Base-by-base conservation (phyloP, 192 early-diverging fungal genomes). In the Thoreauomyces humboldtii region DNA sequence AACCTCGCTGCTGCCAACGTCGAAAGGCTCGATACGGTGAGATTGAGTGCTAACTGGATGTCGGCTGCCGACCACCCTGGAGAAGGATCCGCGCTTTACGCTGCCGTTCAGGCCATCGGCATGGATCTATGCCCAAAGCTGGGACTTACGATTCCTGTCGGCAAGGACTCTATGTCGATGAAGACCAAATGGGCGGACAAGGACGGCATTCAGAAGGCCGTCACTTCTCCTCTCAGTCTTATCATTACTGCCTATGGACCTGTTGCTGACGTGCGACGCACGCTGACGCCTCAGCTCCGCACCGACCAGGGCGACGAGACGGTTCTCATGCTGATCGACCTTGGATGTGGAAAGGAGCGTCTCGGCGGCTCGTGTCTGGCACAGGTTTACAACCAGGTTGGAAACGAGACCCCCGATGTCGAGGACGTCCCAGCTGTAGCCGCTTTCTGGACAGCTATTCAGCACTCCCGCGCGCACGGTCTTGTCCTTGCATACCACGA, bases 81-180 rank as follows among this genome's bases (percentile, higher is more conserved):
- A 61, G 97, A 99, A 76, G 97, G 95, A 19, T 81, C 92, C 27
- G 84, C 88, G 44, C 74, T 99, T 35, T 99, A 98, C 68, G 86
- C 88, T 41, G 97, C 92, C 29, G 97, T 98, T 7, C 73, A 90
- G 61, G 93, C 96, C 31, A 84, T 99, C 57, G 94, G 96, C 38
- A 71, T 96, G 73, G 92, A 92, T 43, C 74, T 99, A 52, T 98
- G 97, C 77, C 93, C 92, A 42, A 81, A 82, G 43, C 81, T 99
- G 37, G 94, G 95, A 22, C 81, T 99, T 64, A 88, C 90, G 43
- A 91, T 99, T 58, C 97, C 97, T 5, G 97, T 99, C 19, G 97
- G 97, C 56, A 99, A 99, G 83, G 97, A 99, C 79, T 98, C 95
- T 7, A 95, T 98, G 95, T 94, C 91, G 37, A 99, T 99, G 97